Evolutionary conservation across 495 filamentous ascomycete species (phyloP).

Genomic region (Daldinia loculata): DNA sequence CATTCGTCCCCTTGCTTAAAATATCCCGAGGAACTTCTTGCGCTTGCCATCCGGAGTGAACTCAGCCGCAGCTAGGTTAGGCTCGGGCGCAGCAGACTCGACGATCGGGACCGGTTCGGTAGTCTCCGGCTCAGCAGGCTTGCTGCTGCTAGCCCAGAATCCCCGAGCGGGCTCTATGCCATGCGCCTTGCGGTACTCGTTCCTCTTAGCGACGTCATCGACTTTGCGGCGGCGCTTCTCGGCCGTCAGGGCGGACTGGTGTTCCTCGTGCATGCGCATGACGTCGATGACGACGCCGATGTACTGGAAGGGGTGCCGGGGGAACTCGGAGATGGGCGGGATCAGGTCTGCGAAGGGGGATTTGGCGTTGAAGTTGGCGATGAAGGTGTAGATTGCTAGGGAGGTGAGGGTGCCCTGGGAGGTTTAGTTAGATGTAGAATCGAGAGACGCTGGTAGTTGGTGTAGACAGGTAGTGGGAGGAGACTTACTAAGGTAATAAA

Average conservation of each 20-base stretch:
- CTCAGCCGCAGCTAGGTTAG: constrained; percentile 15
- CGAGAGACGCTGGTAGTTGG: no score
- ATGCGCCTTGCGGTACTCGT: constrained; percentile 82
- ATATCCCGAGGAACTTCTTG: constrained; percentile 57
- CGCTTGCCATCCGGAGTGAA: constrained; percentile 39
- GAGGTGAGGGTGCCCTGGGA: constrained; percentile 69
- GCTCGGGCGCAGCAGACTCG: constrained; percentile 19
- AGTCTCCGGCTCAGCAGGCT: constrained; percentile 6
- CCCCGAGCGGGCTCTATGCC: constrained; percentile 69
- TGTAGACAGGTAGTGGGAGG: no score
- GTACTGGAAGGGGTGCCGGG: constrained; percentile 70
- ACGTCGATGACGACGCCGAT: constrained; percentile 67
- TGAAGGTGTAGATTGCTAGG: constrained; percentile 73
- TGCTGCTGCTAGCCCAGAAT: constrained; percentile 18
- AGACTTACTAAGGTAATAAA: constrained; percentile 77
- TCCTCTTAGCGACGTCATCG: constrained; percentile 83
- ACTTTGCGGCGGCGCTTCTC: constrained; percentile 71
- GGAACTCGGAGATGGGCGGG: constrained; percentile 66
- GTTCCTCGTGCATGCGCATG: constrained; percentile 72
- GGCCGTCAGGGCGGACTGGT: constrained; percentile 66
- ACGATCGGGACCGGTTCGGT: constrained; percentile 15
- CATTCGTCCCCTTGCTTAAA: constrained; percentile 36
- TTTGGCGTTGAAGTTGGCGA: constrained; percentile 71
- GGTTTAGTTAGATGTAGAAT: not conserved
- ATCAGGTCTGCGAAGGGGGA: constrained; percentile 78